Evolutionary conservation across 2,329 filamentous ascomycete species (phyloP).

Genomic region (Aspergillus tanneri): DNA sequence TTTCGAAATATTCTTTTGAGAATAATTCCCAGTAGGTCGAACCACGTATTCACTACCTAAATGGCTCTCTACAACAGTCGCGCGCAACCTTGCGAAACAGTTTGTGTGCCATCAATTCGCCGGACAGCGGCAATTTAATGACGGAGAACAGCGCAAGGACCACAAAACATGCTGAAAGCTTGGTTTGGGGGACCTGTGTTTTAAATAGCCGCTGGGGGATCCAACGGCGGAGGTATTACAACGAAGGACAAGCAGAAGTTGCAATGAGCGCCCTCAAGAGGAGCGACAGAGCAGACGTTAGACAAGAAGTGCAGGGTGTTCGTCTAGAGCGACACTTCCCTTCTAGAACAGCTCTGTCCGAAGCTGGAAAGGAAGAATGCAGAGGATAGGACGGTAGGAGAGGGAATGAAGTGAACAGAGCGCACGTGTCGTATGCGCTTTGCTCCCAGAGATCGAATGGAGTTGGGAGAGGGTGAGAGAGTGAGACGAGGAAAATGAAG

Average conservation of each 20-base stretch:
- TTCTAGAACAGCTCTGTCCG: background rate
- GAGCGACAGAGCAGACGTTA: conserved; percentile 1
- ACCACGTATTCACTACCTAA: conserved; percentile 12
- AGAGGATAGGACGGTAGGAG: background rate
- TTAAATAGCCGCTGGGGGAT: conserved; percentile 8
- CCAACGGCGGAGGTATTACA: conserved; percentile 9
- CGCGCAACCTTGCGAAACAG: conserved; percentile 17
- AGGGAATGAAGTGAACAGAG: conserved; percentile 10
- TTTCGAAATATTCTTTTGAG: background rate
- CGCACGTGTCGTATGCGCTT: conserved; percentile 20
- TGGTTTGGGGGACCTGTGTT: conserved; percentile 1
- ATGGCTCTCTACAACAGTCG: conserved; percentile 15
- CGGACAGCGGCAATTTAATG: conserved; percentile 23
- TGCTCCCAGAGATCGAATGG: conserved; percentile 5
- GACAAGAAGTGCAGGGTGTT: conserved; percentile 8
- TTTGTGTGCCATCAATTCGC: conserved; percentile 24
- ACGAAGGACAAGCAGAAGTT: conserved; percentile 14
- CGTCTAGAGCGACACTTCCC: conserved; percentile 1
- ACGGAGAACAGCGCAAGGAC: conserved; percentile 18
- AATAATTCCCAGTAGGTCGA: conserved; percentile 1
- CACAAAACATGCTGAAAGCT: conserved; percentile 20
- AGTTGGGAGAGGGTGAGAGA: background rate
- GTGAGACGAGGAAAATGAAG: conserved; percentile 1
- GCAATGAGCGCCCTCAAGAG: conserved; percentile 16
- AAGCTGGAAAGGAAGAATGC: background rate